phyloP scores from a whole-genome alignment of 768 basidiomycete species.

The Gloeophyllum trabeum region DNA sequence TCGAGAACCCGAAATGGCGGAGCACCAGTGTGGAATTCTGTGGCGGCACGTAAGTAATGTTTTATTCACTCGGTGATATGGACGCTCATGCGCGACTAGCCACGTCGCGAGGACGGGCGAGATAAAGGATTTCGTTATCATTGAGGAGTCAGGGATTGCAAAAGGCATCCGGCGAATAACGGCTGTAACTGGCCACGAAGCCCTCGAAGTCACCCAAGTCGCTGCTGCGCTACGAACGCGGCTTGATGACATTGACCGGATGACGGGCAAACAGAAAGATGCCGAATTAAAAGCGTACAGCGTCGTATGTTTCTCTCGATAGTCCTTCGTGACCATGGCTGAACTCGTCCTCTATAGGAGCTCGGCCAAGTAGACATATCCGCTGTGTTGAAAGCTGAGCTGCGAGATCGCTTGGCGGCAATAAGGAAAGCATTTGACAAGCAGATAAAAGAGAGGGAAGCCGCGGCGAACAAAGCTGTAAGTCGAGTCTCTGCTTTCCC shows the following conservation, averaged over 20 bases:
- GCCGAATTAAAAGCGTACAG: slow-evolving; percentile 72
- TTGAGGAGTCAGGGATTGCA: slow-evolving; percentile 93
- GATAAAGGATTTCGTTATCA: slow-evolving; percentile 93
- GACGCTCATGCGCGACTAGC: slow-evolving; percentile 22
- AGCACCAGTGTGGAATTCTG: slow-evolving; percentile 93
- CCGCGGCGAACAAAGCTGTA: slow-evolving; percentile 68
- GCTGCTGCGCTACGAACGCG: slow-evolving; percentile 52
- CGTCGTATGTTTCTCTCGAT: slow-evolving; percentile 38
- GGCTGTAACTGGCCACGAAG: slow-evolving; percentile 92
- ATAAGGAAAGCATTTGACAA: slow-evolving; percentile 82
- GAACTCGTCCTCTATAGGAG: slow-evolving; percentile 41
- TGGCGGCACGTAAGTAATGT: slow-evolving; percentile 75
- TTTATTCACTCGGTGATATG: background rate
- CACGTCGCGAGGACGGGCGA: slow-evolving; percentile 96
- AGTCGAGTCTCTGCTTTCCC: slow-evolving; percentile 8
- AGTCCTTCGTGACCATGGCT: slow-evolving; percentile 1
- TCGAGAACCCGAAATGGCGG: slow-evolving; percentile 87
- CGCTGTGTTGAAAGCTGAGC: slow-evolving; percentile 64
- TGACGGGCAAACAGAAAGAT: slow-evolving; percentile 76
- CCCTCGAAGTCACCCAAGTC: slow-evolving; percentile 63
- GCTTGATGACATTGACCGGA: slow-evolving; percentile 48
- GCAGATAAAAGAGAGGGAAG: slow-evolving; percentile 72
- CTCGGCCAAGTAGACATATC: slow-evolving; percentile 87
- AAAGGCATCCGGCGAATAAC: slow-evolving; percentile 94
- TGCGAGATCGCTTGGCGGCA: slow-evolving; percentile 61